A percentile compares a stretch with the other conserved stretches of the same genome.
These are phyloP conservation scores for Exophiala sp. DNA, from an alignment of 2,329 filamentous ascomycete genomes.

Conservation along the genomic window DNA sequence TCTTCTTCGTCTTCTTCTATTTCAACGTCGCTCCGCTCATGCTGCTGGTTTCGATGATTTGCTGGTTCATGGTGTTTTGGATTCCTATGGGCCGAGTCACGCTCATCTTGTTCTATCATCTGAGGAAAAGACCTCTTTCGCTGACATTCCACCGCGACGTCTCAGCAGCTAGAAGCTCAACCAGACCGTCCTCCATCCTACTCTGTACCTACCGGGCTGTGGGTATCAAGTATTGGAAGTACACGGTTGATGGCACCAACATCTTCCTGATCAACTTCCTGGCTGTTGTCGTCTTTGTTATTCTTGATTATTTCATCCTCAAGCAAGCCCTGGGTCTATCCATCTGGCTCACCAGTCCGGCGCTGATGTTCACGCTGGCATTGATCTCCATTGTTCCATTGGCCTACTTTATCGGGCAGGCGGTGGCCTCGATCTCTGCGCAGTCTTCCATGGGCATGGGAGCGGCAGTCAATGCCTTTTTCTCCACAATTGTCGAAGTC, in stretches of 20 bases:
- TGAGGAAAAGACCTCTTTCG: constrained; percentile 85
- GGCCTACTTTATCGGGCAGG: constrained; percentile 97
- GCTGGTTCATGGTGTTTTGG: constrained; percentile 95
- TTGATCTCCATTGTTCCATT: constrained; percentile 90
- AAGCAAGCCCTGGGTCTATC: constrained; percentile 62
- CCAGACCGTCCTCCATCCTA: constrained; percentile 74
- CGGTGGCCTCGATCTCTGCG: constrained; percentile 94
- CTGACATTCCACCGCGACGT: constrained; percentile 87
- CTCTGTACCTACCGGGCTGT: constrained; percentile 96
- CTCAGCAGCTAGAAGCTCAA: constrained; percentile 63
- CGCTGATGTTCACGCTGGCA: constrained; percentile 77
- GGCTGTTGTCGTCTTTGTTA: constrained; percentile 85
- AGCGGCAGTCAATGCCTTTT: constrained; percentile 95
- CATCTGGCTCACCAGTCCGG: constrained; percentile 69
- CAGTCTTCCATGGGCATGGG: constrained; percentile 98
- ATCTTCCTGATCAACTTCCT: constrained; percentile 98
- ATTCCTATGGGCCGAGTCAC: constrained; percentile 98
- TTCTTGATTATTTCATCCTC: constrained; percentile 84
- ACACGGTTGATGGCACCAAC: constrained; percentile 96
- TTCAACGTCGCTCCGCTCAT: constrained; percentile 80
- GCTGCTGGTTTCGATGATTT: constrained; percentile 77
- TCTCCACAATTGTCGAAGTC: constrained; percentile 94
- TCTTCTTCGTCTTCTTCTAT: constrained; percentile 97
- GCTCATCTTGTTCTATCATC: constrained; percentile 79
- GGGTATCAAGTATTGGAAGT: constrained; percentile 96